Percentiles rank a stretch among this genome's conserved stretches.
Conservation (phyloP, 805 yeast species). For the Yarrowia divulgata region DNA sequence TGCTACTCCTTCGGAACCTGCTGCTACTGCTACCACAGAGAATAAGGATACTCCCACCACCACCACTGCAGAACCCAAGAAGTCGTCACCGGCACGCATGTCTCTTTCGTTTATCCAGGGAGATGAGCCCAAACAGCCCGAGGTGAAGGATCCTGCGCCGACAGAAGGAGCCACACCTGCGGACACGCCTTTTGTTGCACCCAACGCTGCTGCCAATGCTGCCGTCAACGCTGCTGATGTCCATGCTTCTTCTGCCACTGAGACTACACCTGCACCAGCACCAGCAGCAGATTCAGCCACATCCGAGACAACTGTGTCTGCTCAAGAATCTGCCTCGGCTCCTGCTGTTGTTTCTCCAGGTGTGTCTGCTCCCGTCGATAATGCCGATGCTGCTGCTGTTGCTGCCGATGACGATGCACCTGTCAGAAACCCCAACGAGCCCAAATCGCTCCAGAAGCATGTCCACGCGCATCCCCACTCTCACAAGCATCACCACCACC, state of each 20-base stretch:
- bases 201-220: not conserved
- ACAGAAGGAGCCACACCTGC: not conserved
- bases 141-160: not conserved
- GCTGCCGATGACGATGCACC: conserved; percentile 10
- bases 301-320: not conserved
- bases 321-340: not conserved
- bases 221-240: not conserved
- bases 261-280: not conserved
- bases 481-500: conserved; percentile 38
- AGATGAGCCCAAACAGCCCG: conserved; percentile 2
- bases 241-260: not conserved
- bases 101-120: conserved; percentile 30
- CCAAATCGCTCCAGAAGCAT: not conserved
- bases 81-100: conserved; percentile 41
- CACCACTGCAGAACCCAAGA: not conserved
- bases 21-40: not conserved
- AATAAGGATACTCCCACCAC: not conserved
- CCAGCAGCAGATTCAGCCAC: not conserved
- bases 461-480: not conserved
- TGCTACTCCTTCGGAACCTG: not conserved
- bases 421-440: not conserved
- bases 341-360: not conserved
- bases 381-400: conserved; percentile 4
- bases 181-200: not conserved
- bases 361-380: conserved; percentile 2